Conservation (phyloP, 352 stramenopile species). For the Elongisporangium undulatum region DNA sequence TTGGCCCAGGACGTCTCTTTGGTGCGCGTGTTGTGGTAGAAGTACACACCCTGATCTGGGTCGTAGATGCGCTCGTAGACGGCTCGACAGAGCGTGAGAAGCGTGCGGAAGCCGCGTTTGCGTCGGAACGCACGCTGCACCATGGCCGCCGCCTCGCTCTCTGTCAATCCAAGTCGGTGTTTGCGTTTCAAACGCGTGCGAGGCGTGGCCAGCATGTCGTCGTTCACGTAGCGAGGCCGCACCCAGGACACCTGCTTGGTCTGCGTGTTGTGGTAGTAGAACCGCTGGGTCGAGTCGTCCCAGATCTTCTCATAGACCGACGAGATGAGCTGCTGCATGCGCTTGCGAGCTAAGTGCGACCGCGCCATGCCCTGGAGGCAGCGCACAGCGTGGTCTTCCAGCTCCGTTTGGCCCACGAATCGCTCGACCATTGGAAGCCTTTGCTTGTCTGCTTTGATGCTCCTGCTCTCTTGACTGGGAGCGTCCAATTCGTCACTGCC, state of each 20-base stretch:
- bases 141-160: conserved; percentile 38
- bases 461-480: conserved; percentile 1
- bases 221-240: conserved; percentile 58
- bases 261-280: conserved; percentile 81
- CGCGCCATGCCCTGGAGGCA: conserved; percentile 58
- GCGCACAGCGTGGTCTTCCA: conserved; percentile 20
- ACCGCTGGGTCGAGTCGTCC: conserved; percentile 34
- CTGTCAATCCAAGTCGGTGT: conserved; percentile 12
- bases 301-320: conserved; percentile 82
- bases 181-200: conserved; percentile 19
- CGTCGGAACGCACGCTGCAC: conserved; percentile 53
- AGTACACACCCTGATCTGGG: conserved; percentile 37
- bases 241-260: conserved; percentile 69
- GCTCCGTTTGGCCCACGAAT: conserved; percentile 20
- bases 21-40: conserved; percentile 81
- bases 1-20: conserved; percentile 67
- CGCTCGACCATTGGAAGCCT: neutral
- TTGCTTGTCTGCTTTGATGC: neutral
- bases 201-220: conserved; percentile 57
- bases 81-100: conserved; percentile 36
- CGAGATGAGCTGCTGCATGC: conserved; percentile 56
- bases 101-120: conserved; percentile 31
- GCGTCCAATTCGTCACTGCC: conserved; percentile 15
- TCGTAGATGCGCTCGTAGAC: conserved; percentile 79
- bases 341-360: conserved; percentile 34